Percentiles rank a stretch among this genome's conserved stretches.
These are phyloP conservation scores for Solanum ossicruentum DNA, from an alignment of 257 asterid species.

Conservation along the genomic window DNA sequence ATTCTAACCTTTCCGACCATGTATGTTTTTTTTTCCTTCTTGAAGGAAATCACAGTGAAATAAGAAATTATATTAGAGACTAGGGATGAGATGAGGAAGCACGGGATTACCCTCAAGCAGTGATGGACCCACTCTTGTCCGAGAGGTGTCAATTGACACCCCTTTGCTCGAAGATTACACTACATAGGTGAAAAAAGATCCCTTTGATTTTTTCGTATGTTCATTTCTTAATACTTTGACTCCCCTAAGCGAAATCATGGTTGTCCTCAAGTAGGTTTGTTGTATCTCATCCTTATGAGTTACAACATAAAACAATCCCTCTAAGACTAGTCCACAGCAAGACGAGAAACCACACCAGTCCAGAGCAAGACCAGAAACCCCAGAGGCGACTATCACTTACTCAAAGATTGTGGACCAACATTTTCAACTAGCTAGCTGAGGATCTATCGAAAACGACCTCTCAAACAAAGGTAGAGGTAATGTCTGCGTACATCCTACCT, in stretches of 20 bases:
- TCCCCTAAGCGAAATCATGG: neutral
- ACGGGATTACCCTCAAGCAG: neutral
- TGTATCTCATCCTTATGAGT: neutral
- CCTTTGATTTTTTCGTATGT: neutral
- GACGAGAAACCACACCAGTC: neutral
- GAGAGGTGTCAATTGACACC: too few species aligned
- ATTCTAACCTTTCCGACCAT: neutral
- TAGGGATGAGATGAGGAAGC: neutral
- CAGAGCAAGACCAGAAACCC: neutral
- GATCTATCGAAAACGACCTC: neutral
- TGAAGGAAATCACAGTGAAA: neutral
- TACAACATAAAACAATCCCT: neutral
- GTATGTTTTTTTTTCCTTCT: neutral
- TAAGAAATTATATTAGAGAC: neutral
- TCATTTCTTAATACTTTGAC: neutral
- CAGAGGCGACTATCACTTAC: neutral
- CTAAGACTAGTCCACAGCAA: neutral
- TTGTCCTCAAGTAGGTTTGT: neutral
- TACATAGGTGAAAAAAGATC: neutral
- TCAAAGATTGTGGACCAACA: neutral
- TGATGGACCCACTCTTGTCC: neutral
- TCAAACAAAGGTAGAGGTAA: neutral
- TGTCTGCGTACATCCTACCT: neutral
- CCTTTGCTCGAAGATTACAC: neutral
- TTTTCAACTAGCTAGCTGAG: neutral